Evolutionary conservation across 331 rosid genomes (phyloP).

Genomic region (Stylosanthes scabra): DNA sequence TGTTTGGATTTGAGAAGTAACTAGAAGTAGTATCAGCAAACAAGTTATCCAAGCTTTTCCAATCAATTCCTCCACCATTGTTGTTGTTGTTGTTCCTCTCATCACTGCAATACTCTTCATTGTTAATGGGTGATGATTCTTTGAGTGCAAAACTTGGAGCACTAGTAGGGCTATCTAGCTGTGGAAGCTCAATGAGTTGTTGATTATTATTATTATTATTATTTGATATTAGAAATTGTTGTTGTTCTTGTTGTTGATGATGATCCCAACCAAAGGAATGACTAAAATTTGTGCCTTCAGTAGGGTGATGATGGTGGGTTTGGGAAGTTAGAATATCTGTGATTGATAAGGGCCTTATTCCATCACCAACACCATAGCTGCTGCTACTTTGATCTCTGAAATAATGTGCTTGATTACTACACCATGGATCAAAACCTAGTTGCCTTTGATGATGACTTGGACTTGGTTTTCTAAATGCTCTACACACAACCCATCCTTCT

Average conservation of each 20-base stretch:
- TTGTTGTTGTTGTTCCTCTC: slow-evolving; percentile 39
- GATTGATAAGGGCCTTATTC: slow-evolving; percentile 49
- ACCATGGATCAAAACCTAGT: slow-evolving; percentile 63
- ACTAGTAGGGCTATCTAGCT: slow-evolving; percentile 66
- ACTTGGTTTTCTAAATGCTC: slow-evolving; percentile 82
- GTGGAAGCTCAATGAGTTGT: slow-evolving; percentile 68
- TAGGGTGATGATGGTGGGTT: slow-evolving; percentile 25
- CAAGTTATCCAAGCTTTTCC: slow-evolving; percentile 71
- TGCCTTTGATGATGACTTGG: slow-evolving; percentile 68
- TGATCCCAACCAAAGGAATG: slow-evolving; percentile 34
- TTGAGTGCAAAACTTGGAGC: slow-evolving; percentile 39
- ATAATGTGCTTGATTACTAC: slow-evolving; percentile 47
- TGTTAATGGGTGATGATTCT: slow-evolving; percentile 28
- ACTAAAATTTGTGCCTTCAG: slow-evolving; percentile 53
- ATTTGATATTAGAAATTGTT: too few relatives aligned
- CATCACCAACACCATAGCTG: background rate
- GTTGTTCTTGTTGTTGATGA: too few relatives aligned
- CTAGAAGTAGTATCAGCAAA: slow-evolving; percentile 43
- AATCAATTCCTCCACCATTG: slow-evolving; percentile 48
- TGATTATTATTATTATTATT: too few relatives aligned
- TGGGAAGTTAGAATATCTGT: slow-evolving; percentile 40
- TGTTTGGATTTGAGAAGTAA: slow-evolving; percentile 51
- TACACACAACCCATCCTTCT: slow-evolving; percentile 98
- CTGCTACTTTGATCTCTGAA: slow-evolving; percentile 46
- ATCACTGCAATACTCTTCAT: slow-evolving; percentile 46